Percentiles rank a stretch among this genome's conserved stretches.
phyloP scores from a whole-genome alignment of 1,139 yeast genomes.

The Magnusiomyces tetraspermus region DNA sequence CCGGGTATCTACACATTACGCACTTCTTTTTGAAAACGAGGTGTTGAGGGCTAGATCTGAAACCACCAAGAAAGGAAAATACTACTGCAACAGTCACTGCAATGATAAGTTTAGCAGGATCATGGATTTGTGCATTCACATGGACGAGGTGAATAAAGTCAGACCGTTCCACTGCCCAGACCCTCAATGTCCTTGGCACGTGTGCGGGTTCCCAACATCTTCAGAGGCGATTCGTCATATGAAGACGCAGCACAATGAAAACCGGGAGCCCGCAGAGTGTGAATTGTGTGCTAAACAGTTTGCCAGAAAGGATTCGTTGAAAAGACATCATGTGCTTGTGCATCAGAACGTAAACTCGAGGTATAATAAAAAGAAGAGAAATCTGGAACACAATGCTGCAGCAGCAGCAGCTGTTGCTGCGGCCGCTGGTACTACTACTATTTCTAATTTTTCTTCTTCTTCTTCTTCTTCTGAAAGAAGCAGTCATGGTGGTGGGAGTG shows the following conservation, averaged over 20 bases:
- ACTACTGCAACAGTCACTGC: conserved; percentile 48
- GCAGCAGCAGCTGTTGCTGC: too few species aligned
- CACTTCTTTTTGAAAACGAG: conserved; percentile 1
- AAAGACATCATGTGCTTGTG: background rate
- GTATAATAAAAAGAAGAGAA: background rate
- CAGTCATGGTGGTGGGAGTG: too few species aligned
- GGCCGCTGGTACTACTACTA: too few species aligned
- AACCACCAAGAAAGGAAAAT: conserved; percentile 39
- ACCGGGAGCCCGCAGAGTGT: conserved; percentile 18
- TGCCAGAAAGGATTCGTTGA: conserved; percentile 35
- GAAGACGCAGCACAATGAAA: conserved; percentile 41
- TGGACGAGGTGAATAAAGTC: conserved; percentile 37
- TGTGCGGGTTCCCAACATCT: conserved; percentile 49
- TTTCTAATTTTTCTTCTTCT: too few species aligned
- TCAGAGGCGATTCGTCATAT: conserved; percentile 57
- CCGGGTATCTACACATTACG: conserved; percentile 6
- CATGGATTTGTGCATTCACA: conserved; percentile 38
- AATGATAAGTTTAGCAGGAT: conserved; percentile 35
- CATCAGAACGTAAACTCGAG: conserved; percentile 1
- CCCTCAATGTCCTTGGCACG: conserved; percentile 49
- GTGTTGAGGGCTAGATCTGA: conserved; percentile 5
- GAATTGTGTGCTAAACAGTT: conserved; percentile 44
- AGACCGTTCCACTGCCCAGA: conserved; percentile 46
- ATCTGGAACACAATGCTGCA: too few species aligned
- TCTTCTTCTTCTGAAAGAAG: too few species aligned